Conservation (phyloP, 345 rosid genomes). For the Eucalyptus marginata region DNA sequence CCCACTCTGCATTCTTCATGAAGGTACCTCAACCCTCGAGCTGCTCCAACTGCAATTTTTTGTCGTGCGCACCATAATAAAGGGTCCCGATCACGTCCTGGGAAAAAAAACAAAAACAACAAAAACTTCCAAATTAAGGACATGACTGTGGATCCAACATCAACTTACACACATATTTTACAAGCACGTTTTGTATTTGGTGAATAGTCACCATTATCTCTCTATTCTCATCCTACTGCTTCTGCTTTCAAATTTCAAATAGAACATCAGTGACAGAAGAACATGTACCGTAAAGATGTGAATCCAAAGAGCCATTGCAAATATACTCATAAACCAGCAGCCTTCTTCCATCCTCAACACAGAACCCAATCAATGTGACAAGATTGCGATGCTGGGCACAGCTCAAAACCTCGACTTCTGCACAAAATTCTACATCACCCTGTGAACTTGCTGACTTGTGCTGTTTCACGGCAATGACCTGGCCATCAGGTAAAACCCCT, state of each 20-base stretch:
- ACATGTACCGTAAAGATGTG: constrained; percentile 84
- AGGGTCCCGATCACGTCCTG: constrained; percentile 46
- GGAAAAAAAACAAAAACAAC: neutral
- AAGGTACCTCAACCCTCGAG: constrained; percentile 93
- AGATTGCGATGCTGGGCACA: constrained; percentile 99
- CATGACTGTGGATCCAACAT: neutral
- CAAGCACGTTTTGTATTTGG: neutral
- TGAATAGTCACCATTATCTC: neutral
- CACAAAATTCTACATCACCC: constrained; percentile 92
- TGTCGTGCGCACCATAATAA: constrained; percentile 84
- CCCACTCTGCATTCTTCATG: constrained; percentile 99
- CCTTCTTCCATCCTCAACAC: constrained; percentile 85
- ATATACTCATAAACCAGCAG: constrained; percentile 86
- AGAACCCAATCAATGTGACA: constrained; percentile 83
- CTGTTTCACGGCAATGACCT: constrained; percentile 90
- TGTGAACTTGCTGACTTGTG: constrained; percentile 93
- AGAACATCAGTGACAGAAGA: neutral
- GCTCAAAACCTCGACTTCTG: constrained; percentile 96
- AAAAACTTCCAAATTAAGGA: neutral
- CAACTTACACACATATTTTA: neutral
- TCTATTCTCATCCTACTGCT: neutral
- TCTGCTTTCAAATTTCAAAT: neutral
- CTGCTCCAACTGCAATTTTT: constrained; percentile 95
- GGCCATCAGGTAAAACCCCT: constrained; percentile 76
- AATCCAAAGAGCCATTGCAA: constrained; percentile 89